Conservation (phyloP, 768 basidiomycete genomes). For the Omphalotus guepiniiformis region DNA sequence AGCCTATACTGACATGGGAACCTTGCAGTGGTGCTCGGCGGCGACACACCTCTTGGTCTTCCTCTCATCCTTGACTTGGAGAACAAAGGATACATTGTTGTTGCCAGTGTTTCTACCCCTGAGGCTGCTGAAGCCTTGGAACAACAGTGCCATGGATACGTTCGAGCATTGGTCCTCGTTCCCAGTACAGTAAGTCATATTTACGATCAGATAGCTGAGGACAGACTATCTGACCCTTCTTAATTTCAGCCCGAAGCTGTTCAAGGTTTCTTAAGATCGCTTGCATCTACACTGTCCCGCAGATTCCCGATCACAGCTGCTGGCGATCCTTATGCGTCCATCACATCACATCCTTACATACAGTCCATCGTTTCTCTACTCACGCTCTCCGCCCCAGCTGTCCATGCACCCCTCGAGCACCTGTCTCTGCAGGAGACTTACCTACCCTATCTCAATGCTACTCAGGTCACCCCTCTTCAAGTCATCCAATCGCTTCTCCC, state of each 20-base stretch:
- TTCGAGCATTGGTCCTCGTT: conserved; percentile 79
- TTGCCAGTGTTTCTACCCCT: conserved; percentile 69
- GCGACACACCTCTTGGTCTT: conserved; percentile 67
- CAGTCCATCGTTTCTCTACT: conserved; percentile 78
- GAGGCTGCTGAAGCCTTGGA: conserved; percentile 67
- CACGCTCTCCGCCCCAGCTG: conserved; percentile 43
- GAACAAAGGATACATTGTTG: conserved; percentile 76
- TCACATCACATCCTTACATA: conserved; percentile 63
- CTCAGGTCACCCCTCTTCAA: conserved; percentile 75
- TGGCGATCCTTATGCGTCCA: conserved; percentile 77
- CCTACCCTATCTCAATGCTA: conserved; percentile 65
- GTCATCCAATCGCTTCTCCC: conserved; percentile 75
- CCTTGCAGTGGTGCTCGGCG: conserved; percentile 70
- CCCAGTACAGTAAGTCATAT: conserved; percentile 57
- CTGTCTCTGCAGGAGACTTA: conserved; percentile 60
- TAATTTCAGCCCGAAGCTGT: conserved; percentile 59
- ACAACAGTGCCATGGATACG: conserved; percentile 62
- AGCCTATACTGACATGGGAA: conserved; percentile 8
- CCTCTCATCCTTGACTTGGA: conserved; percentile 73
- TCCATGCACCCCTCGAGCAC: conserved; percentile 65
- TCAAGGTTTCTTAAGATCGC: conserved; percentile 73
- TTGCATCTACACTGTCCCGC: conserved; percentile 75
- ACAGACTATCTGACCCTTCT: conserved; percentile 4
- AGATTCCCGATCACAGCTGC: conserved; percentile 74
- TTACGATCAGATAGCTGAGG: neutral